Percentiles rank a stretch among this genome's conserved stretches.
Evolutionary conservation across 768 basidiomycete genomes (phyloP).

Genomic region (Daedaleopsis nitida): DNA sequence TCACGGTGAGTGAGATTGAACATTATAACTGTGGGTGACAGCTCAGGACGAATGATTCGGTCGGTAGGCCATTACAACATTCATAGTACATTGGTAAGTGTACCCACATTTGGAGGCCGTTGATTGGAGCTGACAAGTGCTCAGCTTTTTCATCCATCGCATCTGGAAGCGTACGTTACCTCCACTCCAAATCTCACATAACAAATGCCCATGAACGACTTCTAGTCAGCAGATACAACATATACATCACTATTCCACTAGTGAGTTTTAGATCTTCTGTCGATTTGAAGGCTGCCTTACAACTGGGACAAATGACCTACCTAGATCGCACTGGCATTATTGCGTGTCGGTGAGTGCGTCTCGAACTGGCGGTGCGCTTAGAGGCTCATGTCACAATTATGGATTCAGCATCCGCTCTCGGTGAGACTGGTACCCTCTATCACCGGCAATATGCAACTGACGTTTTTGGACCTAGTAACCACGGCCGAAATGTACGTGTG

Average conservation of each 20-base stretch:
- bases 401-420: constrained; percentile 15
- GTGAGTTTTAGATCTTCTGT: constrained; percentile 5
- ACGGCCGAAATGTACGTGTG: constrained; percentile 10
- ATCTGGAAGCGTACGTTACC: constrained; percentile 22
- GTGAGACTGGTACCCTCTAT: constrained; percentile 3
- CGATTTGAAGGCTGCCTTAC: too few species aligned
- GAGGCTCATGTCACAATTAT: neutral
- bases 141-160: constrained; percentile 28
- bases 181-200: too few species aligned
- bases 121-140: neutral
- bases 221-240: constrained; percentile 27
- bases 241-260: constrained; percentile 18
- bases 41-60: too few species aligned
- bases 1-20: constrained; percentile 13
- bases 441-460: neutral
- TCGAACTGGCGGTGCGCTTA: neutral
- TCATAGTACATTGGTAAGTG: constrained; percentile 27
- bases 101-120: neutral
- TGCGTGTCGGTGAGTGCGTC: constrained; percentile 14
- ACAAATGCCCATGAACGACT: neutral
- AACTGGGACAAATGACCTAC: neutral
- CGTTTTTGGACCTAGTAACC: neutral
- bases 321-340: constrained; percentile 11
- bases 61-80: constrained; percentile 27
- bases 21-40: too few species aligned